Evolutionary conservation across 1,139 yeast genomes (phyloP).

Genomic region (Arxiozyma telluris): DNA sequence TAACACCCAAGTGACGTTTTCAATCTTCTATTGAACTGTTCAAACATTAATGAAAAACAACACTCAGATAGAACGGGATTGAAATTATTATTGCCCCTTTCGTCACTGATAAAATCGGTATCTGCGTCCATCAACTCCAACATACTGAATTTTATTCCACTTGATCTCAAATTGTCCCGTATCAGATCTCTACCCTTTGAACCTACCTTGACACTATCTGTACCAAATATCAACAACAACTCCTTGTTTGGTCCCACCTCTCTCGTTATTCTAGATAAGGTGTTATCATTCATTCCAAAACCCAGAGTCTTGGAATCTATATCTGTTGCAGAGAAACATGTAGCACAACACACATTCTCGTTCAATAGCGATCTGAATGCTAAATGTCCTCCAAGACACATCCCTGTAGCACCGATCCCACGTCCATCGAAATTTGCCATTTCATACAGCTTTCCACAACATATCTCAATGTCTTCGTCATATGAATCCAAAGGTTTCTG

Average conservation of each 20-base stretch:
- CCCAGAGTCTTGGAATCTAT: slow-evolving; percentile 60
- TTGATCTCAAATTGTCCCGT: slow-evolving; percentile 50
- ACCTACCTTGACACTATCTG: slow-evolving; percentile 74
- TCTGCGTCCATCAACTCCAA: slow-evolving; percentile 72
- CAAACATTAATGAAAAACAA: slow-evolving; percentile 60
- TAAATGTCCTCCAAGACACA: slow-evolving; percentile 81
- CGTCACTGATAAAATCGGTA: slow-evolving; percentile 78
- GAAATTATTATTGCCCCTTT: slow-evolving; percentile 65
- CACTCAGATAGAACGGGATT: slow-evolving; percentile 66
- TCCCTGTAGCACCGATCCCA: slow-evolving; percentile 71
- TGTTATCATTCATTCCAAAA: slow-evolving; percentile 52
- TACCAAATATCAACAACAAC: slow-evolving; percentile 62
- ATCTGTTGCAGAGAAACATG: slow-evolving; percentile 76
- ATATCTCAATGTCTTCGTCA: slow-evolving; percentile 62
- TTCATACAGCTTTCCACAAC: slow-evolving; percentile 51
- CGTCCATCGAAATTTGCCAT: slow-evolving; percentile 58
- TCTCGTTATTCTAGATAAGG: slow-evolving; percentile 44
- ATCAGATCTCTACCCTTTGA: slow-evolving; percentile 69
- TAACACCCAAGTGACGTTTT: slow-evolving; percentile 57
- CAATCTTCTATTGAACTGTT: slow-evolving; percentile 60
- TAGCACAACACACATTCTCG: slow-evolving; percentile 54
- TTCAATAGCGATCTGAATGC: slow-evolving; percentile 70
- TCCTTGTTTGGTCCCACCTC: slow-evolving; percentile 45
- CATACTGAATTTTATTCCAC: slow-evolving; percentile 56
- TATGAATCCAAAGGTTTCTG: slow-evolving; percentile 62